Evolutionary conservation across 1,139 yeast genomes (phyloP).

Genomic region (Pichia norvegensis): DNA sequence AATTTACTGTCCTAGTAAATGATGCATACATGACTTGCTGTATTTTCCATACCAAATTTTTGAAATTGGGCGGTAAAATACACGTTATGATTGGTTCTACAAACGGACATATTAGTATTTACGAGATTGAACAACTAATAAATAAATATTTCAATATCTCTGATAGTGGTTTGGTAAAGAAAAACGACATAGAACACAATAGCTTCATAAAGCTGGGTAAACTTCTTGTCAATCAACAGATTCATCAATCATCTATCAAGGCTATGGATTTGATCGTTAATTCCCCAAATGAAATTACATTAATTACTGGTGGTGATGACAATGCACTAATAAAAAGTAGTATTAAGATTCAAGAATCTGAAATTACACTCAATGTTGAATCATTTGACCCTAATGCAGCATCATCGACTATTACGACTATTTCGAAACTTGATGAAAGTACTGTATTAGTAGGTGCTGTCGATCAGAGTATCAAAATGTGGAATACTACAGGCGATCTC

Average conservation of each 20-base stretch:
- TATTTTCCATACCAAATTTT: slow-evolving; percentile 51
- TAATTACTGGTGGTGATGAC: slow-evolving; percentile 89
- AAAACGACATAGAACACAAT: not conserved
- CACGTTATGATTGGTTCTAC: slow-evolving; percentile 60
- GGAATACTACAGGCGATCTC: slow-evolving; percentile 42
- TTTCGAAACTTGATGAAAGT: slow-evolving; percentile 30
- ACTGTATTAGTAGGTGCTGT: slow-evolving; percentile 53
- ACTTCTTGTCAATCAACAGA: slow-evolving; percentile 36
- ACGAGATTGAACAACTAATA: slow-evolving; percentile 38
- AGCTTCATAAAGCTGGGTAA: slow-evolving; percentile 8
- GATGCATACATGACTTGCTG: slow-evolving; percentile 70
- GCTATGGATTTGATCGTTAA: slow-evolving; percentile 33
- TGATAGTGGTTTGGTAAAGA: not conserved
- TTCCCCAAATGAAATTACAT: slow-evolving; percentile 2
- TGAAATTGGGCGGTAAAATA: slow-evolving; percentile 28
- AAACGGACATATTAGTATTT: slow-evolving; percentile 68
- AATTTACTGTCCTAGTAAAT: slow-evolving; percentile 38
- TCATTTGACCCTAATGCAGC: slow-evolving; percentile 53
- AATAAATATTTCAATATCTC: slow-evolving; percentile 10
- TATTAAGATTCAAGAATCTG: slow-evolving; percentile 8
- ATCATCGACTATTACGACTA: slow-evolving; percentile 75
- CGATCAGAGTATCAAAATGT: slow-evolving; percentile 66
- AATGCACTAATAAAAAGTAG: slow-evolving; percentile 53
- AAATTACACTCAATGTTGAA: slow-evolving; percentile 21
- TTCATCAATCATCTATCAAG: slow-evolving; percentile 84